Base-by-base conservation (phyloP, 148 eudicot species). In the Mesembryanthemum crystallinum region DNA sequence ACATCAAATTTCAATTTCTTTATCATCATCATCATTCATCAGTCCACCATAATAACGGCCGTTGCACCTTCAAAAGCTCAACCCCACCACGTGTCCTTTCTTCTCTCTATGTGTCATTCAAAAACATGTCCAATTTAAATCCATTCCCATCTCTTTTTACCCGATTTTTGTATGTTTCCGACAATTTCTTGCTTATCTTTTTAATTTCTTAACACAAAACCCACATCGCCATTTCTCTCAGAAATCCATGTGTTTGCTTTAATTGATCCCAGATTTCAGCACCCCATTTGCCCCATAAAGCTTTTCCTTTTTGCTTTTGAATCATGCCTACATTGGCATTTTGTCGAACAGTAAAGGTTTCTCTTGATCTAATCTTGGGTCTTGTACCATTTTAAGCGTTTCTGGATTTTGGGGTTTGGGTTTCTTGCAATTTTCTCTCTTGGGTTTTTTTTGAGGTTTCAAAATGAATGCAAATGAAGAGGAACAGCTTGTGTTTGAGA, bases 401-500 rank as follows among this genome's bases (percentile, higher is more conserved):
- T 63, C 64, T 27, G 20, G 18, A 64, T 42, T 71, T 35, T 24
- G 74, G 62, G 9, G 2, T 29, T 20, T 47, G 61, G 63, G 43
- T 24, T 73, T 67, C 60, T 55, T 58, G 42, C 17, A n/a, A 30
- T 10, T 57, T 64, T 54, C 45, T 24, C 55, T 8, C 14, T 45
- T 10, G 49, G 49, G 0, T 49, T 11, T 14, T 62, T 77, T 37
- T 42, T 51, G 8, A 68, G 74, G 27, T 47, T 76, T 75, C 75
- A 81, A 86, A 80, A 89, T 86, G 94, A 77, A 74, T 59, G 85
- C 45, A 70, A 13, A 74, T 72, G 82, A 79, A 13, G 87, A 86
- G 33, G 90, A 87, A 78, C 77, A 70, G 32, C 64, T 61, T 73
- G 86, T 84, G 57, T 92, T 81, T 85, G 97, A 92, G 79, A 87